Evolutionary conservation across 1,284 basidiomycete genomes (phyloP).

Genomic region (Cerrena zonata): DNA sequence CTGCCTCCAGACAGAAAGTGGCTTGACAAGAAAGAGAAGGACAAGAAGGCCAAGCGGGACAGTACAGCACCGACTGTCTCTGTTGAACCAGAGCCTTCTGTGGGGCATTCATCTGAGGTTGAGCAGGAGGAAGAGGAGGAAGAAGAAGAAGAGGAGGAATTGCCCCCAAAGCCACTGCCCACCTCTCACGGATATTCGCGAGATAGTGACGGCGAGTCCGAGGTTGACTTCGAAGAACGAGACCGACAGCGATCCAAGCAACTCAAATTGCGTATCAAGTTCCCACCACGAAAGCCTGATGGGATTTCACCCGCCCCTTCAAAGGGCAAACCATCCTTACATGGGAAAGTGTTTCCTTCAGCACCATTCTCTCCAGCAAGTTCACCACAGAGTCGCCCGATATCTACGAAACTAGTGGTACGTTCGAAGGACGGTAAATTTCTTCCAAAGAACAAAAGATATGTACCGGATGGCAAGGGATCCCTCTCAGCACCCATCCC

Average conservation of each 20-base stretch:
- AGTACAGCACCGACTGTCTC: conserved; percentile 6
- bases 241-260: conserved; percentile 24
- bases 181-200: conserved; percentile 4
- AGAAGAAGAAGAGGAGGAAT: conserved; percentile 6
- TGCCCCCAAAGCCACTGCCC: conserved; percentile 5
- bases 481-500: conserved; percentile 14
- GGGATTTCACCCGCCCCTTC: background rate
- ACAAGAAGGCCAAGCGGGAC: conserved; percentile 12
- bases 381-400: background rate
- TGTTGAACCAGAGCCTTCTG: background rate
- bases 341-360: background rate
- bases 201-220: conserved; percentile 25
- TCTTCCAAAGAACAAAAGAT: conserved; percentile 17
- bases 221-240: conserved; percentile 22
- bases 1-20: conserved; percentile 53
- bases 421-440: conserved; percentile 17
- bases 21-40: conserved; percentile 18
- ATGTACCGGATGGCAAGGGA: background rate
- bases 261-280: conserved; percentile 37
- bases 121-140: conserved; percentile 10
- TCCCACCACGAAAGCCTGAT: conserved; percentile 21
- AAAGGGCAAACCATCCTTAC: background rate
- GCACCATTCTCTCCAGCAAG: background rate
- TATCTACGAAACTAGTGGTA: conserved; percentile 2
- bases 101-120: background rate